These are phyloP conservation scores for Isatis tinctoria DNA, from an alignment of 345 rosid genomes.

Conservation along the genomic window DNA sequence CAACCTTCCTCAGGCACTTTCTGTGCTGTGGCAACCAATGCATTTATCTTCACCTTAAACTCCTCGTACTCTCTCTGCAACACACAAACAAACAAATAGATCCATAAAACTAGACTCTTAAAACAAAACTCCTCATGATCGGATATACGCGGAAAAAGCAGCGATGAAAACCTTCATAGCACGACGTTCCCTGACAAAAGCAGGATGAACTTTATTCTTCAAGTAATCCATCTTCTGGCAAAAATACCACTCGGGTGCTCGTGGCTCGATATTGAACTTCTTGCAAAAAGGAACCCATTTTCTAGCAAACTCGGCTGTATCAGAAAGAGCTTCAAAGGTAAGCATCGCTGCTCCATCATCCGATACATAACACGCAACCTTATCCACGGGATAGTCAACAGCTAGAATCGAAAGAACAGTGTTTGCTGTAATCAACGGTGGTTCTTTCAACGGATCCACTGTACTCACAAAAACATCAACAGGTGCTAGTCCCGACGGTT, in stretches of 20 bases:
- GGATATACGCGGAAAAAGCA: background rate
- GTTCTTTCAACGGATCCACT: constrained; percentile 95
- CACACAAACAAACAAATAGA: background rate
- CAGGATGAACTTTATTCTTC: constrained; percentile 83
- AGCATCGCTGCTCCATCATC: constrained; percentile 99
- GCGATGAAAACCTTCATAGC: constrained; percentile 69
- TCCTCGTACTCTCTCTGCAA: constrained; percentile 93
- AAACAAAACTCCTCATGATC: background rate
- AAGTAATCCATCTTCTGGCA: constrained; percentile 86
- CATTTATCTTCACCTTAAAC: constrained; percentile 82
- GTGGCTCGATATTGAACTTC: constrained; percentile 80
- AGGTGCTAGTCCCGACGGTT: constrained; percentile 71
- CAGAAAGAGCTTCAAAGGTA: constrained; percentile 95
- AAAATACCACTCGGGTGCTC: constrained; percentile 98
- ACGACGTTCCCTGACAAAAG: constrained; percentile 89
- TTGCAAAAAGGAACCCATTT: constrained; percentile 99
- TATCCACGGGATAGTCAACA: constrained; percentile 92
- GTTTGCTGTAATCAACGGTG: constrained; percentile 94
- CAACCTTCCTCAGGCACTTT: constrained; percentile 99
- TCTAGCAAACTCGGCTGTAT: constrained; percentile 92
- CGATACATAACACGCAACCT: constrained; percentile 89
- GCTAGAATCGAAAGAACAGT: constrained; percentile 94
- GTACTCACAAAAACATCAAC: constrained; percentile 89
- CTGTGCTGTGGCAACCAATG: constrained; percentile 85
- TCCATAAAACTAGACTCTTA: background rate